Evolutionary conservation across 2,329 filamentous ascomycete species (phyloP).

Genomic region (Ascocoryne sarcoides): DNA sequence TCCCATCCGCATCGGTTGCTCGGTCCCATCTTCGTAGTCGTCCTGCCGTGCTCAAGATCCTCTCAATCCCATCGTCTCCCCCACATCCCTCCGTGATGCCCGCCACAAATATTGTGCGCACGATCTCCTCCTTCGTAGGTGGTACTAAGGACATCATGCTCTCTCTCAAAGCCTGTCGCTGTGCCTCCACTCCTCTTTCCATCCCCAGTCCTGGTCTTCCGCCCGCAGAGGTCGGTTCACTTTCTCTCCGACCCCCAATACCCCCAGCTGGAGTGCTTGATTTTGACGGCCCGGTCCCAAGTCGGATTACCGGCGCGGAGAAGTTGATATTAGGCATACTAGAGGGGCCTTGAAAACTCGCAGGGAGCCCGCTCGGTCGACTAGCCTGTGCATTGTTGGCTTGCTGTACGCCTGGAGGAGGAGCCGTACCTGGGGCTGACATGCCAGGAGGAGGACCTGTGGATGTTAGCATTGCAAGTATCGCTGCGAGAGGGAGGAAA

Average conservation of each 20-base stretch:
- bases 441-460: constrained; percentile 71
- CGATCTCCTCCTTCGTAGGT: constrained; percentile 81
- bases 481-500: constrained; percentile 3
- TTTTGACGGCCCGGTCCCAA: constrained; percentile 71
- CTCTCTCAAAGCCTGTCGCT: constrained; percentile 58
- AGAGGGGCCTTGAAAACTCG: constrained; percentile 77
- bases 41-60: constrained; percentile 68
- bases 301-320: constrained; percentile 88
- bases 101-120: constrained; percentile 83
- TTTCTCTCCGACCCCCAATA: constrained; percentile 37
- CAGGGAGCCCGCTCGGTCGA: constrained; percentile 70
- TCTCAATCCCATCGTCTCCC: constrained; percentile 70
- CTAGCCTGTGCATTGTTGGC: constrained; percentile 65
- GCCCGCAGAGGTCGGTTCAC: constrained; percentile 30
- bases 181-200: constrained; percentile 50
- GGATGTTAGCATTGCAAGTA: constrained; percentile 9
- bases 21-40: constrained; percentile 79
- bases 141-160: constrained; percentile 65
- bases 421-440: constrained; percentile 71
- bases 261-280: constrained; percentile 35
- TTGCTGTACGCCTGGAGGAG: constrained; percentile 70
- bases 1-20: constrained; percentile 64
- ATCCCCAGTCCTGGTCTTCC: constrained; percentile 31
- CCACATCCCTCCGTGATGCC: constrained; percentile 73
- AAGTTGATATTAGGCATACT: constrained; percentile 99